Percentiles rank a stretch among this genome's conserved stretches.
phyloP scores from a whole-genome alignment of 78 protist genomes.

The Dictyostelium firmibasis region DNA sequence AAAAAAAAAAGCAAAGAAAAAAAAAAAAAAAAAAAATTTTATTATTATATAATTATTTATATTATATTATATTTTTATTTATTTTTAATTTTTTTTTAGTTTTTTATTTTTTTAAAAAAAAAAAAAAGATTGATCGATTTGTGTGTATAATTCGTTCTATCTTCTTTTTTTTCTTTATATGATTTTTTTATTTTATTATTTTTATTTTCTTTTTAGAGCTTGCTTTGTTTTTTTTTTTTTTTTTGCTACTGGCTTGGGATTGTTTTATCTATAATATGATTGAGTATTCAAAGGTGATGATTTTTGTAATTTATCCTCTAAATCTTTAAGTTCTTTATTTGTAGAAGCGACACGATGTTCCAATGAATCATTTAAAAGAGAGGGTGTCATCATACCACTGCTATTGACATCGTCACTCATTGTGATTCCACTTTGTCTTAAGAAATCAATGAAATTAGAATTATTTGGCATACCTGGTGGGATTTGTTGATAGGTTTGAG shows the following conservation, averaged over 20 bases:
- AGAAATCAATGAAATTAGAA: slow-evolving; percentile 15
- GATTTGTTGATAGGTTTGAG: neutral
- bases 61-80: neutral
- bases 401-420: neutral
- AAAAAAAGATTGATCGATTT: neutral
- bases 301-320: slow-evolving; percentile 57
- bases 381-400: neutral
- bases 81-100: neutral
- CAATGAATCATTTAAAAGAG: neutral
- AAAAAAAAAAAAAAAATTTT: neutral
- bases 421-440: slow-evolving; percentile 6
- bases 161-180: neutral
- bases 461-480: neutral
- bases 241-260: neutral
- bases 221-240: neutral
- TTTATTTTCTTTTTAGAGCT: neutral
- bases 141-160: neutral
- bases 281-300: slow-evolving; percentile 27
- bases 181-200: neutral
- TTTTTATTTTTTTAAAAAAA: no score
- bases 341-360: slow-evolving; percentile 37
- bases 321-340: slow-evolving; percentile 51
- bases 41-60: neutral
- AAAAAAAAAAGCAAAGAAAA: no score
- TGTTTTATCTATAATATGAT: slow-evolving; percentile 4